These are phyloP conservation scores for Cordyceps militaris DNA, from an alignment of 2,329 filamentous ascomycete species.

Conservation along the genomic window DNA sequence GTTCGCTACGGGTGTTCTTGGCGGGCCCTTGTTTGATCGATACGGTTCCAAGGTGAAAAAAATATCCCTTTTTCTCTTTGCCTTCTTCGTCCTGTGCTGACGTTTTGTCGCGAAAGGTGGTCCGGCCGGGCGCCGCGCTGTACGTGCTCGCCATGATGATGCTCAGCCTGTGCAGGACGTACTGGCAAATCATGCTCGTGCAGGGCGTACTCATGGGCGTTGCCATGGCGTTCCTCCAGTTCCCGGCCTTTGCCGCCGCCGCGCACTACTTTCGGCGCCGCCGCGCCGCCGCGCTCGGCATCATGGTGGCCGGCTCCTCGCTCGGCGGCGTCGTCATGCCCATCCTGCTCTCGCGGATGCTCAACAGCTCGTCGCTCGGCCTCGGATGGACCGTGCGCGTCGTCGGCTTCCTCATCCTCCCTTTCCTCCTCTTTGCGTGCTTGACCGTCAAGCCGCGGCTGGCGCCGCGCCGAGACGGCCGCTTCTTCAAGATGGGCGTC, in stretches of 20 bases:
- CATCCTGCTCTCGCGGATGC: conserved; percentile 37
- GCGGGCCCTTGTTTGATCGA: conserved; percentile 18
- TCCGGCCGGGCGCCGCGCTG: conserved; percentile 15
- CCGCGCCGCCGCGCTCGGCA: conserved; percentile 71
- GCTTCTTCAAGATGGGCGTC: conserved; percentile 19
- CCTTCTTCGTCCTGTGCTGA: not conserved
- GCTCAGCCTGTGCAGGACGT: conserved; percentile 35
- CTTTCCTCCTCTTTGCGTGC: conserved; percentile 39
- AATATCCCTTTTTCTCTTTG: not conserved
- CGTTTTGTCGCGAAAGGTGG: conserved; percentile 11
- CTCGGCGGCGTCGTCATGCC: conserved; percentile 62
- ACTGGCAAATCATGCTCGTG: conserved; percentile 49
- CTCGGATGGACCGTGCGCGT: conserved; percentile 45
- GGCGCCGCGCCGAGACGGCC: conserved; percentile 28
- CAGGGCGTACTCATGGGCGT: conserved; percentile 50
- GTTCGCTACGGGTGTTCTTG: conserved; percentile 17
- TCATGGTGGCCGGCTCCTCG: conserved; percentile 67
- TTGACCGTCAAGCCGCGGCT: conserved; percentile 47
- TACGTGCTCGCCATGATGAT: conserved; percentile 39
- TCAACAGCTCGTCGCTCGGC: conserved; percentile 37
- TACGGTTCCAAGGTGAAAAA: conserved; percentile 16
- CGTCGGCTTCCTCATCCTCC: conserved; percentile 43
- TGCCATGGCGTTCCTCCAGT: conserved; percentile 42
- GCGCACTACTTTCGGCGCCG: conserved; percentile 72
- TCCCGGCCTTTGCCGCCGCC: conserved; percentile 62